Conservation (phyloP, 371 early-diverging fungal species). For the Umbelopsis sp. region DNA sequence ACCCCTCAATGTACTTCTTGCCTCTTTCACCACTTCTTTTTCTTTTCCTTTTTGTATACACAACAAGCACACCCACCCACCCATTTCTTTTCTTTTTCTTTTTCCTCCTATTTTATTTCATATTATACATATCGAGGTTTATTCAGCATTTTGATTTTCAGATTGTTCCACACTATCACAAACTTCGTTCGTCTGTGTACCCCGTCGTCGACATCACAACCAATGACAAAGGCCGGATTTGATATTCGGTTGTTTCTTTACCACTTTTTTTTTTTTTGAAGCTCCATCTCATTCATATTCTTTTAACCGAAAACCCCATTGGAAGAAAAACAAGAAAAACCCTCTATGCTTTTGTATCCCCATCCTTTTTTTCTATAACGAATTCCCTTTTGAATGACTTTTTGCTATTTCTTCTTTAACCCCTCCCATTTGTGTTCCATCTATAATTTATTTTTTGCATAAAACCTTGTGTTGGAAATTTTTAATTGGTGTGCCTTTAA, state of each 20-base stretch:
- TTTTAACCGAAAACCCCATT: too few relatives aligned
- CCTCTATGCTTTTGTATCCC: too few relatives aligned
- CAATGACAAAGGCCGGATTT: slow-evolving; percentile 5
- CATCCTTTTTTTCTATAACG: neutral
- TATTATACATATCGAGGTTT: neutral
- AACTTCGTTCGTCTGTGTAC: neutral
- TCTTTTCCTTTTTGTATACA: slow-evolving; percentile 22
- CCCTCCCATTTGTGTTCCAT: slow-evolving; percentile 1
- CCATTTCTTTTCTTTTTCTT: slow-evolving; percentile 2
- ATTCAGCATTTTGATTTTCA: slow-evolving; percentile 1
- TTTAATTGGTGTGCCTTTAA: too few relatives aligned
- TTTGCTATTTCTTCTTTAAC: neutral
- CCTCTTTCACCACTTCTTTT: slow-evolving; percentile 22
- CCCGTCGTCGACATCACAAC: neutral
- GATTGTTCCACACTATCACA: neutral
- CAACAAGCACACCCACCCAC: slow-evolving; percentile 15
- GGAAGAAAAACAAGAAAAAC: too few relatives aligned
- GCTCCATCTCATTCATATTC: too few relatives aligned
- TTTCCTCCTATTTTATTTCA: neutral
- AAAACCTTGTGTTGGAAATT: neutral
- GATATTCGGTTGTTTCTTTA: neutral
- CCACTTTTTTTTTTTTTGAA: too few relatives aligned
- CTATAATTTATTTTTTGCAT: slow-evolving; percentile 8
- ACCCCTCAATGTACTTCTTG: slow-evolving; percentile 18
- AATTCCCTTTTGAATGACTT: neutral